A percentile compares a stretch with the other conserved stretches of the same genome.
phyloP scores from a whole-genome alignment of 257 asterid genomes.

The Echium plantagineum region DNA sequence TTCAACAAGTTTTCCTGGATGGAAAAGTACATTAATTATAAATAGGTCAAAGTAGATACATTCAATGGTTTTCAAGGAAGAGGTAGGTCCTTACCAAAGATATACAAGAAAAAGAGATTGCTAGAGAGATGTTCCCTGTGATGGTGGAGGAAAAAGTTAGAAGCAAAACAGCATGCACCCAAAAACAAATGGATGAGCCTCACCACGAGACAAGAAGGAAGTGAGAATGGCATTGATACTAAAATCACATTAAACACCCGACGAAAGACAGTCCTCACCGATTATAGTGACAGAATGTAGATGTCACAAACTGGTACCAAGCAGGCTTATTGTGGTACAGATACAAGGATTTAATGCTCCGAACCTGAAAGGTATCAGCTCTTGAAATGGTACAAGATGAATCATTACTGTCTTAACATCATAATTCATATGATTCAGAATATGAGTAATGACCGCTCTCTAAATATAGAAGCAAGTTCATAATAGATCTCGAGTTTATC shows the following conservation, averaged over 20 bases:
- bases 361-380: conserved; percentile 42
- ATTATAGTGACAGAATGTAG: conserved; percentile 77
- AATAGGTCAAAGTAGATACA: background rate
- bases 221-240: background rate
- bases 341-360: conserved; percentile 53
- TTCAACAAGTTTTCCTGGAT: conserved; percentile 84
- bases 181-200: background rate
- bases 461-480: conserved; percentile 2
- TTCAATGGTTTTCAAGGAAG: conserved; percentile 6
- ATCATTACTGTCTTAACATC: background rate
- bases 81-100: conserved; percentile 57
- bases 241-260: conserved; percentile 2
- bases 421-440: background rate
- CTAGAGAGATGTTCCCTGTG: conserved; percentile 89
- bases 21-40: conserved; percentile 3
- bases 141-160: conserved; percentile 7
- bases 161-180: background rate
- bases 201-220: background rate
- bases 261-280: conserved; percentile 44
- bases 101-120: conserved; percentile 93
- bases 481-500: background rate
- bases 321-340: conserved; percentile 74
- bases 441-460: background rate
- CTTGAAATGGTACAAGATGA: background rate
- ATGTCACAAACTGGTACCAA: conserved; percentile 92